Percentiles rank a stretch among this genome's conserved stretches.
Evolutionary conservation across 2,329 filamentous ascomycete genomes (phyloP).

Genomic region (Diplodia sapinea): DNA sequence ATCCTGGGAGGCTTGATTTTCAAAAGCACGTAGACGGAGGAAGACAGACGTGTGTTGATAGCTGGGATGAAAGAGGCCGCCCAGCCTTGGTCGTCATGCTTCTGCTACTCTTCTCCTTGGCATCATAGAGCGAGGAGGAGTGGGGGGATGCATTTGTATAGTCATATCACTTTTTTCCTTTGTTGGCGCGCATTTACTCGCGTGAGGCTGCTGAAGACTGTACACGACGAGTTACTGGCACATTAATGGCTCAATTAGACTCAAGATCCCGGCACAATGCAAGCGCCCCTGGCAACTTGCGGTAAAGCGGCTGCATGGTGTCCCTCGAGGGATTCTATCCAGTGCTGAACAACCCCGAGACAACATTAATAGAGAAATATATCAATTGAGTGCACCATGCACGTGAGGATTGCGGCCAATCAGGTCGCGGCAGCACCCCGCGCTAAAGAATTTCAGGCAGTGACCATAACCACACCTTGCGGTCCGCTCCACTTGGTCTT

Average conservation of each 20-base stretch:
- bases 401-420: conserved; percentile 9
- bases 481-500: conserved; percentile 11
- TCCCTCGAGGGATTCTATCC: neutral
- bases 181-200: conserved; percentile 21
- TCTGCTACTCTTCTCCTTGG: conserved; percentile 29
- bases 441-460: conserved; percentile 23
- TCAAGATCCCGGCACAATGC: neutral
- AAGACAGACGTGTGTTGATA: conserved; percentile 27
- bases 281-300: neutral
- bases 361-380: neutral
- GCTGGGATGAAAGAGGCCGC: conserved; percentile 29
- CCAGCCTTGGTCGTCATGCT: conserved; percentile 24
- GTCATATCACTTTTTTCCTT: conserved; percentile 30
- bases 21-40: conserved; percentile 25
- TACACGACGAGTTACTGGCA: conserved; percentile 20
- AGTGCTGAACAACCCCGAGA: neutral
- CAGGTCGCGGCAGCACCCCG: conserved; percentile 18
- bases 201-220: conserved; percentile 26
- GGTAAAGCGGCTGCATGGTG: neutral
- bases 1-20: neutral
- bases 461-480: conserved; percentile 23
- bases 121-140: conserved; percentile 23
- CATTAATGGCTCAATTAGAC: conserved; percentile 11
- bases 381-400: neutral
- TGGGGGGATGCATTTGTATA: conserved; percentile 28